phyloP scores from a whole-genome alignment of 257 asterid genomes.

The Echites panduratus region DNA sequence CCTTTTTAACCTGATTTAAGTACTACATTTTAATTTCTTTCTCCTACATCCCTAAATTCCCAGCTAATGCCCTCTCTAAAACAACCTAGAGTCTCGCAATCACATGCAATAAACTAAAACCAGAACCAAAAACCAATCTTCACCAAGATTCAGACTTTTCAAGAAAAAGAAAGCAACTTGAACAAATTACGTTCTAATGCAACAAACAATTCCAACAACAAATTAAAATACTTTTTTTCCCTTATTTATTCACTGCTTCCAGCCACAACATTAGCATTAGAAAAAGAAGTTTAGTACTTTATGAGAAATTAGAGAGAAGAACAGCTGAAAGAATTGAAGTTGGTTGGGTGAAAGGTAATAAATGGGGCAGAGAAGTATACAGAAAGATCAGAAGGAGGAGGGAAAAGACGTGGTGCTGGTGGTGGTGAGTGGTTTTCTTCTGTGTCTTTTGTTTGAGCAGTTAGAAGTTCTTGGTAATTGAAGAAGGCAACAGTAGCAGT shows the following conservation, averaged over 20 bases:
- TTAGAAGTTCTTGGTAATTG: neutral
- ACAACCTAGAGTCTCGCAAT: neutral
- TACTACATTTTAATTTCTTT: constrained; percentile 14
- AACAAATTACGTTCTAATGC: neutral
- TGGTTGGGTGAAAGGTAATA: neutral
- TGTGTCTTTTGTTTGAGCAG: neutral
- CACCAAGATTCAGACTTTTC: neutral
- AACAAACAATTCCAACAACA: neutral
- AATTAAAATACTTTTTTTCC: neutral
- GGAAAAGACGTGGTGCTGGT: constrained; percentile 9
- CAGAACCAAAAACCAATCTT: neutral
- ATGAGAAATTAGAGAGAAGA: neutral
- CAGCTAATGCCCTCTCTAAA: neutral
- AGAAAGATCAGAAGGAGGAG: neutral
- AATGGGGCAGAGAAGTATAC: neutral
- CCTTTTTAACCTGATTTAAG: neutral
- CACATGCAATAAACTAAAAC: constrained; percentile 7
- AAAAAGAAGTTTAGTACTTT: neutral
- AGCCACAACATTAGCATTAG: neutral
- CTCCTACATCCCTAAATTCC: neutral
- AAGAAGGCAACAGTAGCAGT: neutral
- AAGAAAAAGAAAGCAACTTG: neutral
- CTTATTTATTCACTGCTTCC: neutral
- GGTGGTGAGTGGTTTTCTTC: constrained; percentile 10
- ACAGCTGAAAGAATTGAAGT: neutral